Evolutionary conservation across 2,329 filamentous ascomycete genomes (phyloP).

Genomic region (Zopfia rhizophila): DNA sequence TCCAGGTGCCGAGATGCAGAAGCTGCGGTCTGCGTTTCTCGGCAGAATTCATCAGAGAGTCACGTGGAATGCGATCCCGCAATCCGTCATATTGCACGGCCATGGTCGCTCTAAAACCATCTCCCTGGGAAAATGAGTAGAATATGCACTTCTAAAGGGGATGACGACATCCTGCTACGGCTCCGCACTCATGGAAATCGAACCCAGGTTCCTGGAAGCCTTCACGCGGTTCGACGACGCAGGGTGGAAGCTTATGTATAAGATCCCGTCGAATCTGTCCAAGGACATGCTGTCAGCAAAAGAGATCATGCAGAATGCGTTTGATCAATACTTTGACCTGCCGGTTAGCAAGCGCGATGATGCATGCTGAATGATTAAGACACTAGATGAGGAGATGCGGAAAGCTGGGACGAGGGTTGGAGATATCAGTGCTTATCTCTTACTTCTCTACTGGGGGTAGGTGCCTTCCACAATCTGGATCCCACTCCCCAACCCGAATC

Average conservation of each 20-base stretch:
- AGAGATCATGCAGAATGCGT: background rate
- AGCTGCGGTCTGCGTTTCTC: conserved; percentile 1
- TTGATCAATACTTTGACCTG: conserved; percentile 6
- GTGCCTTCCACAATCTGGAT: background rate
- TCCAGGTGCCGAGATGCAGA: conserved; percentile 1
- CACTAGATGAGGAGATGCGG: conserved; percentile 1
- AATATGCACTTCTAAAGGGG: conserved; percentile 2
- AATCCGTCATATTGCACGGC: background rate
- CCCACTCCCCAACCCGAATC: no score
- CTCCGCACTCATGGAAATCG: conserved; percentile 5
- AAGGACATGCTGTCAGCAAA: conserved; percentile 1
- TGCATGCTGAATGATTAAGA: conserved; percentile 8
- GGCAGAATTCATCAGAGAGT: conserved; percentile 3
- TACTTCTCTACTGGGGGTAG: conserved; percentile 16
- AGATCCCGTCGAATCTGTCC: conserved; percentile 2
- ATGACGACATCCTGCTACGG: conserved; percentile 10
- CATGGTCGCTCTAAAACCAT: background rate
- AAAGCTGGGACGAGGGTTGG: background rate
- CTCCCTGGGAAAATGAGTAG: conserved; percentile 6
- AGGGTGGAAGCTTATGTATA: conserved; percentile 14
- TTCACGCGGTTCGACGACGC: conserved; percentile 7
- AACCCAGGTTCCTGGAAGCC: conserved; percentile 8
- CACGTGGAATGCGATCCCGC: conserved; percentile 6
- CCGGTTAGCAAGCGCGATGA: background rate
- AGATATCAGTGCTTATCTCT: conserved; percentile 6